A percentile compares a stretch with the other conserved stretches of the same genome.
phyloP scores from a whole-genome alignment of 768 basidiomycete genomes.

The Auricularia sp. region DNA sequence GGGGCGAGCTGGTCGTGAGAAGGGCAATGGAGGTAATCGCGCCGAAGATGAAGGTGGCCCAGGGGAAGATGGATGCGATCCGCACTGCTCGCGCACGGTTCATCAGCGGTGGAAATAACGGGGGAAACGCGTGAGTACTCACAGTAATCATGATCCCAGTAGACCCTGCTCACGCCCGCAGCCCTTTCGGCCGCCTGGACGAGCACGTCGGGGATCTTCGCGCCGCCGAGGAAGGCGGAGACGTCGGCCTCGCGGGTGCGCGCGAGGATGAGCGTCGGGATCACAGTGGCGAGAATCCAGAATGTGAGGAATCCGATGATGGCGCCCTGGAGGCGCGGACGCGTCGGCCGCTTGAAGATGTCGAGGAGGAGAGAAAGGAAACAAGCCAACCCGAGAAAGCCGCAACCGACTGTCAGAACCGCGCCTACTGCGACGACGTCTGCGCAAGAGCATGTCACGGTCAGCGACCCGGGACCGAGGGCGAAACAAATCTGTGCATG shows the following conservation, averaged over 20 bases:
- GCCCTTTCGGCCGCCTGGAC: neutral
- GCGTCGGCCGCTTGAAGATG: neutral
- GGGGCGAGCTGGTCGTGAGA: neutral
- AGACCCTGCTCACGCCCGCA: neutral
- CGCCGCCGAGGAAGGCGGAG: neutral
- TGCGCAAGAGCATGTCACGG: neutral
- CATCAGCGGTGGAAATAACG: neutral
- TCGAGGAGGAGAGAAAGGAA: neutral
- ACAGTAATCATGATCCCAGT: constrained; percentile 2
- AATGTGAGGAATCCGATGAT: neutral
- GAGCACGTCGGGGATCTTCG: neutral
- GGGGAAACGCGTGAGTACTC: neutral
- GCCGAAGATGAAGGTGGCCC: neutral
- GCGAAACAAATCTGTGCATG: neutral
- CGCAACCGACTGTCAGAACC: neutral
- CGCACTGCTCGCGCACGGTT: neutral
- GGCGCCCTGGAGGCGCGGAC: neutral
- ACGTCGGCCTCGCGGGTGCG: neutral
- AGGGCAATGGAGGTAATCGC: neutral
- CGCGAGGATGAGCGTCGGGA: neutral
- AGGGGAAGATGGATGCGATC: neutral
- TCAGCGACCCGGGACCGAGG: neutral
- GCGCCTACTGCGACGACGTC: neutral
- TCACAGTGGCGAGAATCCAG: neutral
- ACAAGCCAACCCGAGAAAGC: neutral